Conservation (phyloP, 306 rosid species). For the Sechiopsis laciniata region DNA sequence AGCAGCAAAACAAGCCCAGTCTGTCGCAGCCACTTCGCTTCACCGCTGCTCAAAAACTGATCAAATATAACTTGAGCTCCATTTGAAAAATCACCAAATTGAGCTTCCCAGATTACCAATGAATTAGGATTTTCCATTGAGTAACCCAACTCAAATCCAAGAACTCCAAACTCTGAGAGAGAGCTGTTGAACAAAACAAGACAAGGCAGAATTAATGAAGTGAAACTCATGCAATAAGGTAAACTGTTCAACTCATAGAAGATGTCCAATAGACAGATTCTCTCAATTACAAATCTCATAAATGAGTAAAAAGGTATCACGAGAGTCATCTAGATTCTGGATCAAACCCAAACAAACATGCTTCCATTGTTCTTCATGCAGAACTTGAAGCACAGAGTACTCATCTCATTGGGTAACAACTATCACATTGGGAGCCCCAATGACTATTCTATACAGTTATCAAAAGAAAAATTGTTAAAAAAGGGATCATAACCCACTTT, state of each 20-base stretch:
- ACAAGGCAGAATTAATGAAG: conserved; percentile 20
- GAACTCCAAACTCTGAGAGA: conserved; percentile 91
- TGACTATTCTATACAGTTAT: not conserved
- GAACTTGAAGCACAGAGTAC: conserved; percentile 5
- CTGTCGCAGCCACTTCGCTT: conserved; percentile 96
- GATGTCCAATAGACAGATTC: not conserved
- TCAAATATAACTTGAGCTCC: conserved; percentile 97
- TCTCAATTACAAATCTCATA: conserved; percentile 4
- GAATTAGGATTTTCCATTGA: conserved; percentile 97
- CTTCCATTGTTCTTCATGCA: not conserved
- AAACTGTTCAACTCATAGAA: not conserved
- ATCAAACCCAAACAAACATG: conserved; percentile 12
- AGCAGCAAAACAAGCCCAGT: conserved; percentile 87
- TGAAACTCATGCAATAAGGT: conserved; percentile 13
- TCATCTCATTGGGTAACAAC: conserved; percentile 10
- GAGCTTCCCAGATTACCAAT: conserved; percentile 96
- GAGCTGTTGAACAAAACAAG: conserved; percentile 51
- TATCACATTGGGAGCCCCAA: not conserved
- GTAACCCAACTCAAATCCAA: conserved; percentile 96
- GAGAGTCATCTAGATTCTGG: not conserved
- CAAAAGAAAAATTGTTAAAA: not conserved
- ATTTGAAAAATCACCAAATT: conserved; percentile 94
- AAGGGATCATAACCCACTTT: conserved; percentile 21
- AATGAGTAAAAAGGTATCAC: not conserved
- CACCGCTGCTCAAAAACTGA: conserved; percentile 89